A percentile compares a stretch with the other conserved stretches of the same genome.
These are phyloP conservation scores for Arxiozyma heterogenica DNA, from an alignment of 1,139 yeast genomes.

Conservation along the genomic window DNA sequence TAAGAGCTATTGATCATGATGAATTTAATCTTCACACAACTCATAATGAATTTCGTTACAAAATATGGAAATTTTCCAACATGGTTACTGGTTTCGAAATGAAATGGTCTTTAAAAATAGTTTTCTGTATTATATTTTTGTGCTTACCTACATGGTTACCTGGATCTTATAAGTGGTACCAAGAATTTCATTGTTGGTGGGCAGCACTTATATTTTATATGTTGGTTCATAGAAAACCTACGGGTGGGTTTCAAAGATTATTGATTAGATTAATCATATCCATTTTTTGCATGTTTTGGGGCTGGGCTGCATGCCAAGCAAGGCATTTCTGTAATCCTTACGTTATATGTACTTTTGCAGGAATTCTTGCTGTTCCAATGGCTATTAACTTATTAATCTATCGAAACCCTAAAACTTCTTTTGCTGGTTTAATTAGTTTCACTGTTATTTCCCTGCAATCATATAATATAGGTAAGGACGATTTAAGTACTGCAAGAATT, in stretches of 20 bases:
- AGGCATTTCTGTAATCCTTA: slow-evolving; percentile 33
- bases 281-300: slow-evolving; percentile 39
- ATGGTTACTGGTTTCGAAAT: slow-evolving; percentile 34
- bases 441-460: slow-evolving; percentile 34
- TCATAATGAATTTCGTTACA: slow-evolving; percentile 29
- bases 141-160: slow-evolving; percentile 39
- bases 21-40: slow-evolving; percentile 35
- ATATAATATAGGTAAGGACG: slow-evolving; percentile 14
- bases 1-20: slow-evolving; percentile 34
- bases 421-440: slow-evolving; percentile 35
- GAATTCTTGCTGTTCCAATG: slow-evolving; percentile 31
- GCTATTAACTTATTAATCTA: slow-evolving; percentile 32
- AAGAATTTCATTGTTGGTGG: slow-evolving; percentile 37
- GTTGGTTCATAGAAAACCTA: slow-evolving; percentile 37
- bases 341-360: slow-evolving; percentile 36
- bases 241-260: slow-evolving; percentile 36
- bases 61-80: slow-evolving; percentile 33
- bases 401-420: slow-evolving; percentile 36
- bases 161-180: slow-evolving; percentile 36
- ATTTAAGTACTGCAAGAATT: slow-evolving; percentile 18
- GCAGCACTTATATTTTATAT: slow-evolving; percentile 35
- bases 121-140: slow-evolving; percentile 33
- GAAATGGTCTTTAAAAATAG: slow-evolving; percentile 37
- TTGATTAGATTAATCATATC: slow-evolving; percentile 31
- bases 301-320: slow-evolving; percentile 37